Conservation (phyloP, 2,329 filamentous ascomycete genomes). For the Geosmithia putterillii region DNA sequence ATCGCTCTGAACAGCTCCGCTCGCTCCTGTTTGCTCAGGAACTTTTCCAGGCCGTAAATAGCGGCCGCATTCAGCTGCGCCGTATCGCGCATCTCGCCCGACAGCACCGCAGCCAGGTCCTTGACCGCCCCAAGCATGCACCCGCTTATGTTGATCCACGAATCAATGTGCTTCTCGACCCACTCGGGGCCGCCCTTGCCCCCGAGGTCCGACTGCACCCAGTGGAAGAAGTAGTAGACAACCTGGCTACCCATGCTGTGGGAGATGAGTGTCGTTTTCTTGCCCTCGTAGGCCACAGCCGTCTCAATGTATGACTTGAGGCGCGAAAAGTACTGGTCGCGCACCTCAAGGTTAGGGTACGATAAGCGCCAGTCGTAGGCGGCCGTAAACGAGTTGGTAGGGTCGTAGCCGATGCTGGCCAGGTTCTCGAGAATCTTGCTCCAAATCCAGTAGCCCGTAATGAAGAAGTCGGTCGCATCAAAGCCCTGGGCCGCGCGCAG, state of each 20-base stretch:
- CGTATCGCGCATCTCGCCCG: constrained; percentile 96
- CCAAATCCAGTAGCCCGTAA: constrained; percentile 94
- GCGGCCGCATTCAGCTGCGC: constrained; percentile 93
- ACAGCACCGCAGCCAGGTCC: constrained; percentile 78
- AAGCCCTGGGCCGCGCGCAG: constrained; percentile 90
- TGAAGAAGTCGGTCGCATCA: constrained; percentile 93
- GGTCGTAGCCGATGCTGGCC: constrained; percentile 91
- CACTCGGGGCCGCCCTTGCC: constrained; percentile 75
- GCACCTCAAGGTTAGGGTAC: constrained; percentile 76
- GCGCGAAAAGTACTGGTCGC: constrained; percentile 88
- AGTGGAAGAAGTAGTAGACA: constrained; percentile 69
- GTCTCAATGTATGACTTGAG: constrained; percentile 86
- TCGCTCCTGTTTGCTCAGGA: constrained; percentile 79
- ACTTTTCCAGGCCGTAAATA: constrained; percentile 93
- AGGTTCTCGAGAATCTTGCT: constrained; percentile 97
- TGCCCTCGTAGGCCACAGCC: constrained; percentile 56
- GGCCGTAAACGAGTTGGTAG: constrained; percentile 58
- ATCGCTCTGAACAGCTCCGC: constrained; percentile 92
- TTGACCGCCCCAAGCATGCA: constrained; percentile 96
- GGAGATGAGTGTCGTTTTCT: constrained; percentile 76
- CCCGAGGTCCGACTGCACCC: constrained; percentile 67
- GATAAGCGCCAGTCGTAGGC: constrained; percentile 87
- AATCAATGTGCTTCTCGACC: constrained; percentile 83
- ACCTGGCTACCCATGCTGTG: constrained; percentile 99
- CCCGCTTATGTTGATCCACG: constrained; percentile 96